phyloP scores from a whole-genome alignment of 306 rosid species.

The Gastrolobium bilobum region DNA sequence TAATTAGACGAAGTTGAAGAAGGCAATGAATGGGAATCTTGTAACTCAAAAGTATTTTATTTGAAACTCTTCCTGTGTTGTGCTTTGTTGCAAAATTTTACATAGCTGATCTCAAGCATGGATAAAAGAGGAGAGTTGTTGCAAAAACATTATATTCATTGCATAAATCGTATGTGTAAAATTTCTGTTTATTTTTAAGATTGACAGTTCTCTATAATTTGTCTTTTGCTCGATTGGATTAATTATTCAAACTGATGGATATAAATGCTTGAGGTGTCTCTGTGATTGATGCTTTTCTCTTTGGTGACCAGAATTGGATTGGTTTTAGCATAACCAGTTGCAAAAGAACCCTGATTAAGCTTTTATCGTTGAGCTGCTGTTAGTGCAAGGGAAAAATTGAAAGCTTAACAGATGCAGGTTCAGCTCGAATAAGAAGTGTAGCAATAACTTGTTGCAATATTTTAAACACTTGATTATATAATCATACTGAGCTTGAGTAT shows the following conservation, averaged over 20 bases:
- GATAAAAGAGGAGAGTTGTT: constrained; percentile 8
- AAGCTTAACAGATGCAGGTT: too few species aligned
- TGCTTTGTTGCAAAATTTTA: not conserved
- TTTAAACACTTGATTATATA: too few species aligned
- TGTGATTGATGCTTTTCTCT: constrained; percentile 85
- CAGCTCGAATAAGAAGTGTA: too few species aligned
- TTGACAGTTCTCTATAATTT: constrained; percentile 16
- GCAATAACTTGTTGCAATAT: too few species aligned
- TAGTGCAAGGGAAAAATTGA: too few species aligned
- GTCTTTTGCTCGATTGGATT: not conserved
- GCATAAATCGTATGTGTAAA: not conserved
- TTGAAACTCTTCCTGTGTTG: not conserved
- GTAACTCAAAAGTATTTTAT: not conserved
- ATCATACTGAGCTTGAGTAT: too few species aligned
- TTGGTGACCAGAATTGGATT: constrained; percentile 73
- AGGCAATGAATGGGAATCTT: not conserved
- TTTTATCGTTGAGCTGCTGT: too few species aligned
- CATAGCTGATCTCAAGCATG: not conserved
- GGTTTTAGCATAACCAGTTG: too few species aligned
- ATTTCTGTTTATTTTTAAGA: not conserved
- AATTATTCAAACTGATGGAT: constrained; percentile 32
- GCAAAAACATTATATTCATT: constrained; percentile 7
- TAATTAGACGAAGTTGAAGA: too few species aligned
- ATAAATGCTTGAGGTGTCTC: constrained; percentile 30
- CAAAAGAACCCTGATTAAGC: too few species aligned